Evolutionary conservation across 108 stramenopile species (phyloP), one percentile per base, ranked within the genome.

Genomic region (Cylindrotheca closterium): DNA sequence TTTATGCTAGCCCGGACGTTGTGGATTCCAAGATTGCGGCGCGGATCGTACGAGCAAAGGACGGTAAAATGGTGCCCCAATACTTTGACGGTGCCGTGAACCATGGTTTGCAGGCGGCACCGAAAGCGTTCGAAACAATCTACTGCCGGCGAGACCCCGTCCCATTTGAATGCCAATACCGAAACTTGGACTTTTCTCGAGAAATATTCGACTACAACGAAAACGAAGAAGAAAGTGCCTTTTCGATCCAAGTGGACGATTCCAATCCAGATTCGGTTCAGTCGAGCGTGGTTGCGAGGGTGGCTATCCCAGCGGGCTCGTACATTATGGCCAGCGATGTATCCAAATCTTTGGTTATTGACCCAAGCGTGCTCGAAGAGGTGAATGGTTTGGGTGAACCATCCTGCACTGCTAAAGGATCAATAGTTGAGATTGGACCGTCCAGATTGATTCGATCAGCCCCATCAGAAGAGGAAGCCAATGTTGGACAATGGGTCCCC

Each of bases 111-210:
- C 58, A 58, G 28, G 57, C 32, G 58, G 56, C 67, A 5, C 57
- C 57, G 30, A 68, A 68, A 30, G 58, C 54, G 10, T 68, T 49
- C 49, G 67, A 68, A 29, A 68, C 67, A 12, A 58, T 59, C 17
- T 88, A 88, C 55, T 88, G 86, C 62, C 78, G 79, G 18, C 79
- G 86, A 18, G 86, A 87, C 30, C 86, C 86, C 1, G 68, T 60
- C 46, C 86, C 86, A 18, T 81, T 81, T 68, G 86, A 87, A 58
- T 87, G 86, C 58, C 68, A 74, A 37, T 86, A 83, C 71, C 71
- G 68, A 49, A 64, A 63, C 0, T 63, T 86, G 51, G 42, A 60
- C 34, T 19, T 4, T 1, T 21, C 57, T 1, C 47, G 30, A 19
- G 49, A 47, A 5, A 22, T 68, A 1, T 45, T 47, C 32, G 67